Evolutionary conservation across 345 rosid species (phyloP).

Genomic region (Limnanthes douglasii): DNA sequence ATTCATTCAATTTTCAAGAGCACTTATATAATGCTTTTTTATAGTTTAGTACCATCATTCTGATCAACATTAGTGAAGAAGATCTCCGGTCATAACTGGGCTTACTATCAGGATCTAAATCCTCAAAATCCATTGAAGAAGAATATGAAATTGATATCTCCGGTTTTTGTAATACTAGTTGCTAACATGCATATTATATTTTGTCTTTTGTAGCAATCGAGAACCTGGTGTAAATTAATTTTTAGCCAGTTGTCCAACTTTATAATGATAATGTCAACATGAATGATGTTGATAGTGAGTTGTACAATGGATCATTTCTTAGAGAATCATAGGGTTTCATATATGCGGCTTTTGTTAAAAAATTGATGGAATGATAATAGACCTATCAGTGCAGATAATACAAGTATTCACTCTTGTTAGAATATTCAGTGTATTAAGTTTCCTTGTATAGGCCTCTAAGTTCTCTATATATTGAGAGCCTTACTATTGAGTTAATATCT

Average conservation of each 20-base stretch:
- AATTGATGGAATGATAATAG: conserved; percentile 54
- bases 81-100: conserved; percentile 76
- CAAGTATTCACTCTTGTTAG: no score
- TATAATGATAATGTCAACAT: conserved; percentile 23
- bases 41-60: conserved; percentile 62
- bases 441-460: no score
- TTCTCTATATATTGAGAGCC: no score
- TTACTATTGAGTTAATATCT: no score
- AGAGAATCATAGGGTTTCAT: conserved; percentile 20
- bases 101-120: conserved; percentile 68
- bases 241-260: conserved; percentile 31
- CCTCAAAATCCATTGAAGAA: conserved; percentile 70
- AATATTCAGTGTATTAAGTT: no score
- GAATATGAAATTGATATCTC: conserved; percentile 42
- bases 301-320: conserved; percentile 26
- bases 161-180: conserved; percentile 33
- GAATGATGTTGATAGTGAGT: conserved; percentile 21
- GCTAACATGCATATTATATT: conserved; percentile 22
- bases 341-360: conserved; percentile 25
- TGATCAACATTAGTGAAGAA: conserved; percentile 26
- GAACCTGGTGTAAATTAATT: no score
- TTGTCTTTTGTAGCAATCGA: no score
- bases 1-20: conserved; percentile 57
- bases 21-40: conserved; percentile 56
- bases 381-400: no score